A percentile compares a stretch with the other conserved stretches of the same genome.
Conservation (phyloP, 306 rosid genomes). For the Acacia melanoxylon region DNA sequence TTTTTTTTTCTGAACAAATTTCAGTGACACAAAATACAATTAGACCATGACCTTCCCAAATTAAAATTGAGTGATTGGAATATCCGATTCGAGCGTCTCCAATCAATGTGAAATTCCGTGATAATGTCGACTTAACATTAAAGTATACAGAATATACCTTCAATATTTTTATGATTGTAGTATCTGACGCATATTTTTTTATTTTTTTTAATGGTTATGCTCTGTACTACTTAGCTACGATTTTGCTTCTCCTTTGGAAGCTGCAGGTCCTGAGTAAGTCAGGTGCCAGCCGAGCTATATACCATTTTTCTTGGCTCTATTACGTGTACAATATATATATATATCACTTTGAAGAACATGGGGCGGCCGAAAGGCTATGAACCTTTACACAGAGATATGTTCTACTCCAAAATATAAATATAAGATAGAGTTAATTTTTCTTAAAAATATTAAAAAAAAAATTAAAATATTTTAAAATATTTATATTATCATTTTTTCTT, state of each 20-base stretch:
- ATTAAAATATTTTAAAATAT: no score
- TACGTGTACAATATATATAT: background rate
- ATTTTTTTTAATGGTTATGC: background rate
- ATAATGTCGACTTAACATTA: background rate
- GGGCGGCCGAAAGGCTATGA: constrained; percentile 18
- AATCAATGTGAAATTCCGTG: background rate
- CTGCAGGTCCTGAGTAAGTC: background rate
- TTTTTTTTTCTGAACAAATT: background rate
- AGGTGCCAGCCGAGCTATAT: constrained; percentile 27
- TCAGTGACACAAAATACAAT: background rate
- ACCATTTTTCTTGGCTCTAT: constrained; percentile 16
- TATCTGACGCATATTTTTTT: background rate
- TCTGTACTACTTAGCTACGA: background rate
- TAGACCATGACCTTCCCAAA: background rate
- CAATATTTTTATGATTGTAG: background rate
- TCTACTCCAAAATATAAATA: background rate
- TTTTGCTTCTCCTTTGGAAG: background rate
- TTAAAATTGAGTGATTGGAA: background rate
- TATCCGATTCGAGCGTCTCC: background rate
- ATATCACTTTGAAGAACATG: constrained; percentile 8
- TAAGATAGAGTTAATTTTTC: no score
- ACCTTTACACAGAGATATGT: background rate
- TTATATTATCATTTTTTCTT: no score
- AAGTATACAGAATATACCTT: background rate
- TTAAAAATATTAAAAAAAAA: no score